Evolutionary conservation across 768 basidiomycete species (phyloP).

Genomic region (Suillus paluster): DNA sequence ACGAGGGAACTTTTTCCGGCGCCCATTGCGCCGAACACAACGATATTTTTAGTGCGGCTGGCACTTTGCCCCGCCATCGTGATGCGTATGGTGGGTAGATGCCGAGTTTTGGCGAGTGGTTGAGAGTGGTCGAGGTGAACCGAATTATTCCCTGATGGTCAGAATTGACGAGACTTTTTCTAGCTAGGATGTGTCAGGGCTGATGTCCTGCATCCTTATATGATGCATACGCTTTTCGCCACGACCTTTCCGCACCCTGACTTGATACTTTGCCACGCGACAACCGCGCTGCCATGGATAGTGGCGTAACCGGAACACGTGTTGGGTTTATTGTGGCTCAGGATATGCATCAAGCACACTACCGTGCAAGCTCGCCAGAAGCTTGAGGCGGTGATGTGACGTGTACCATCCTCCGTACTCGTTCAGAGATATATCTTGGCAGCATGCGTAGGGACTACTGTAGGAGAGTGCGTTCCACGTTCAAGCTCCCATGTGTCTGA

Average conservation of each 20-base stretch:
- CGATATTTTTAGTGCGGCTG: constrained; percentile 25
- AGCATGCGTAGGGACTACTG: not conserved
- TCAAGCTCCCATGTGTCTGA: not conserved
- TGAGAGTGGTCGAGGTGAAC: not conserved
- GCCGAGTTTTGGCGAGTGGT: not conserved
- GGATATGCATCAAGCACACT: not conserved
- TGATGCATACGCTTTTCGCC: not conserved
- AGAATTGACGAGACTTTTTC: not conserved
- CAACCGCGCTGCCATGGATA: not conserved
- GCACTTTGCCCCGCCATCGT: not conserved
- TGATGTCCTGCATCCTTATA: not conserved
- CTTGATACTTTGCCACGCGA: not conserved
- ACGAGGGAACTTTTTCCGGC: constrained; percentile 50
- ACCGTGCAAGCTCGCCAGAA: not conserved
- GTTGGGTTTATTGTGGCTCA: not conserved
- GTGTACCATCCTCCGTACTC: not conserved
- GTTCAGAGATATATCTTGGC: not conserved
- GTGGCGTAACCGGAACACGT: not conserved
- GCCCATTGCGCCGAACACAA: constrained; percentile 36
- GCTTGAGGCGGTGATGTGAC: not conserved
- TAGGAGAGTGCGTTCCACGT: not conserved
- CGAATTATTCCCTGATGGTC: not conserved
- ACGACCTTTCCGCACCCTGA: not conserved
- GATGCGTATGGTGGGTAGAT: not conserved
- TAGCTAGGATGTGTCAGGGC: not conserved